Evolutionary conservation across 2,329 filamentous ascomycete genomes (phyloP).

Genomic region (Cladosporium sp.): DNA sequence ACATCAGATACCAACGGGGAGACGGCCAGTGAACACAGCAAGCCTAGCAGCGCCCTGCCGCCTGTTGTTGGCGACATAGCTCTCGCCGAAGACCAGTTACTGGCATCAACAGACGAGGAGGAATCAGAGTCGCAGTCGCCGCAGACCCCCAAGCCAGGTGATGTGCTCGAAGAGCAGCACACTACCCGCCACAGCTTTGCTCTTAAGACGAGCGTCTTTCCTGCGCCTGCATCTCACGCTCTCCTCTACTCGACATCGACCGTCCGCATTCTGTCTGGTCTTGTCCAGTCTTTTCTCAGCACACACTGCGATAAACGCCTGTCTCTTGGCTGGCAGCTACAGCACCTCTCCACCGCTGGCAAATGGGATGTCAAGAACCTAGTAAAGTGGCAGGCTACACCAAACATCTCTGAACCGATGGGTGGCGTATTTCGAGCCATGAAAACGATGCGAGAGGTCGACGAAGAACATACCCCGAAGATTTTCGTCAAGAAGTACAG

Average conservation of each 20-base stretch:
- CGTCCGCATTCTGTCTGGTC: constrained; percentile 70
- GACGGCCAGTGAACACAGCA: not conserved
- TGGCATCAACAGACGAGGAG: not conserved
- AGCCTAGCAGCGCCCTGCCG: constrained; percentile 2
- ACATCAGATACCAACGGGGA: not conserved
- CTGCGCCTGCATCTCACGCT: constrained; percentile 71
- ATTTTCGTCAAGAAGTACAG: constrained; percentile 68
- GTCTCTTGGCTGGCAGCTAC: constrained; percentile 83
- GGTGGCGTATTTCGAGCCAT: constrained; percentile 78
- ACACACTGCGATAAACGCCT: constrained; percentile 72
- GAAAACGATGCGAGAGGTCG: constrained; percentile 88
- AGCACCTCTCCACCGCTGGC: constrained; percentile 79
- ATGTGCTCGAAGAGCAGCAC: constrained; percentile 15
- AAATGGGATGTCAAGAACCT: constrained; percentile 99
- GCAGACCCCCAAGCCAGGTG: constrained; percentile 4
- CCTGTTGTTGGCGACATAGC: constrained; percentile 16
- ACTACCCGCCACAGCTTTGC: constrained; percentile 33
- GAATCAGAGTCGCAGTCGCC: not conserved
- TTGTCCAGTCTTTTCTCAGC: constrained; percentile 78
- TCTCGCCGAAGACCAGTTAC: constrained; percentile 10
- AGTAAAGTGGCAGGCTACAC: constrained; percentile 72
- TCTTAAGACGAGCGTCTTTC: constrained; percentile 67
- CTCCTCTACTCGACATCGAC: constrained; percentile 75
- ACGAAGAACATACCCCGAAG: constrained; percentile 73
- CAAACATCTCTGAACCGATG: constrained; percentile 51